Conservation (phyloP, 345 rosid genomes). For the Cardamine chenopodiifolia region DNA sequence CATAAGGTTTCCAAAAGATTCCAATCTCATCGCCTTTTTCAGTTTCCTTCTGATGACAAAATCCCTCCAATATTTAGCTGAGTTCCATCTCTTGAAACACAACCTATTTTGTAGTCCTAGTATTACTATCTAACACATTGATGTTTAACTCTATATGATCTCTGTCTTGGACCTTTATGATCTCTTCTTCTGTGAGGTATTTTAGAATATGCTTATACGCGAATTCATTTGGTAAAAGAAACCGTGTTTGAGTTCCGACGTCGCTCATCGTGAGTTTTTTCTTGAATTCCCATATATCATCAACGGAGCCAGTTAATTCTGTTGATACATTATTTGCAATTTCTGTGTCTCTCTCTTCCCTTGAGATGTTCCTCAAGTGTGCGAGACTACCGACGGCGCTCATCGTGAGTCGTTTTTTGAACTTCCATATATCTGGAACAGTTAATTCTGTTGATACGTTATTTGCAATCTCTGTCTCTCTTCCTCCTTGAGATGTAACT, state of each 20-base stretch:
- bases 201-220: neutral
- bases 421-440: too few species aligned
- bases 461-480: too few species aligned
- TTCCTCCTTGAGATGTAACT: too few species aligned
- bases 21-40: neutral
- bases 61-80: neutral
- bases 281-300: neutral
- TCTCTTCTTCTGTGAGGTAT: neutral
- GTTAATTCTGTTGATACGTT: too few species aligned
- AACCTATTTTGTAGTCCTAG: neutral
- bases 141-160: neutral
- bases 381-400: too few species aligned
- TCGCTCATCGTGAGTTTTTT: neutral
- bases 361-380: neutral
- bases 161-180: neutral
- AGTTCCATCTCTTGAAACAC: conserved; percentile 5
- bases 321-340: neutral
- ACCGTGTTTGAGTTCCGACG: neutral
- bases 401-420: too few species aligned
- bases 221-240: neutral
- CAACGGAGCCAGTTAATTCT: neutral
- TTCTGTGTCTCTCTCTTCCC: neutral
- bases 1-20: conserved; percentile 8
- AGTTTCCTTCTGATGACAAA: neutral
- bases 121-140: neutral